Evolutionary conservation across 257 asterid genomes (phyloP).

Genomic region (Cynanchum wilfordii): DNA sequence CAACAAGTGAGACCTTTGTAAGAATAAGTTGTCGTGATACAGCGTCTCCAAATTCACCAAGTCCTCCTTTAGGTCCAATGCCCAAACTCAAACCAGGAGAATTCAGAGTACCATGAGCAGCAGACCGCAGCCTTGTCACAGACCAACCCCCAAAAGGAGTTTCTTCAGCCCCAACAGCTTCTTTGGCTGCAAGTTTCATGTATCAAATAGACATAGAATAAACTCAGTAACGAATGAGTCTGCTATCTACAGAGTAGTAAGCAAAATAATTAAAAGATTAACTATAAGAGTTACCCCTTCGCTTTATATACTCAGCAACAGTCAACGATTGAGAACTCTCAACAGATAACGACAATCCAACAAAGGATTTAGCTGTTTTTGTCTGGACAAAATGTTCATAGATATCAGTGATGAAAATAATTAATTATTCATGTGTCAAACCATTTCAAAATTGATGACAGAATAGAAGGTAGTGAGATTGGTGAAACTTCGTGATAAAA

Average conservation of each 20-base stretch:
- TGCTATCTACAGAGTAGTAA: constrained; percentile 1
- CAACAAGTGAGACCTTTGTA: constrained; percentile 85
- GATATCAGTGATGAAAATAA: constrained; percentile 2
- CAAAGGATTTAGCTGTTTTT: constrained; percentile 81
- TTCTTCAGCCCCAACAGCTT: constrained; percentile 97
- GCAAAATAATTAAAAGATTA: constrained; percentile 10
- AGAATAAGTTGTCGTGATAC: constrained; percentile 94
- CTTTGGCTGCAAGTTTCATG: constrained; percentile 57
- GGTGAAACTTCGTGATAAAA: neutral
- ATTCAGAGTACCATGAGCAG: constrained; percentile 87
- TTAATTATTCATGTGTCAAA: neutral
- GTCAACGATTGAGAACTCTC: constrained; percentile 73
- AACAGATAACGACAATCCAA: constrained; percentile 72
- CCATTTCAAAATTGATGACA: neutral
- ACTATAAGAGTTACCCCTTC: constrained; percentile 58
- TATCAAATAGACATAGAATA: constrained; percentile 15
- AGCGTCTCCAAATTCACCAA: constrained; percentile 92
- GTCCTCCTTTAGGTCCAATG: constrained; percentile 95
- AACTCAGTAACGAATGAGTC: constrained; percentile 5
- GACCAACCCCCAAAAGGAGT: constrained; percentile 95
- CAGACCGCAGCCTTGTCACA: constrained; percentile 90
- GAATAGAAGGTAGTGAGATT: neutral
- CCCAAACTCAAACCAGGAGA: constrained; percentile 69
- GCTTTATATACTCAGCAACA: constrained; percentile 66
- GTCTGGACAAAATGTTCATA: constrained; percentile 49